phyloP scores from a whole-genome alignment of 805 yeast genomes.

The Candida pseudofarinosa region DNA sequence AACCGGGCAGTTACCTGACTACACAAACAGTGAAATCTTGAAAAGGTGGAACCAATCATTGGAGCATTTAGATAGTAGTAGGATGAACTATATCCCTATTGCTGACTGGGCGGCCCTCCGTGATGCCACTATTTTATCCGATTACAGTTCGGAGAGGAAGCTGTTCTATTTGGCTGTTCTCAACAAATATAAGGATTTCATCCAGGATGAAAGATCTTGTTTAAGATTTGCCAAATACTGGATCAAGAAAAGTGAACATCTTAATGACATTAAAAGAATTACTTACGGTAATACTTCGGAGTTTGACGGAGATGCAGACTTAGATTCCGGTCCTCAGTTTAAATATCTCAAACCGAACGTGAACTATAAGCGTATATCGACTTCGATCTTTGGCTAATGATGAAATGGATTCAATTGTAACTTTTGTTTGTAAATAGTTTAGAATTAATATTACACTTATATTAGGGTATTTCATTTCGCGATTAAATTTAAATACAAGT shows the following conservation, averaged over 20 bases:
- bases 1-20: constrained; percentile 57
- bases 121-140: constrained; percentile 63
- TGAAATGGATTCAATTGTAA: not conserved
- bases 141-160: constrained; percentile 41
- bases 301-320: constrained; percentile 14
- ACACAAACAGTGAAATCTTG: constrained; percentile 48
- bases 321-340: constrained; percentile 20
- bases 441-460: not conserved
- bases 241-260: constrained; percentile 24
- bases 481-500: no score
- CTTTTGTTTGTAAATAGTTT: not conserved
- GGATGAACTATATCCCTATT: constrained; percentile 63
- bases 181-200: constrained; percentile 41
- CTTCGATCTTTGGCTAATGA: constrained; percentile 1
- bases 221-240: constrained; percentile 27
- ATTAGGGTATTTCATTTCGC: no score
- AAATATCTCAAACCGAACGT: constrained; percentile 23
- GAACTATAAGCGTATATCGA: constrained; percentile 20
- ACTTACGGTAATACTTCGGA: constrained; percentile 16
- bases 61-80: constrained; percentile 44
- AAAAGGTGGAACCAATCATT: constrained; percentile 53
- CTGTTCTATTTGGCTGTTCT: constrained; percentile 53
- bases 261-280: constrained; percentile 17
- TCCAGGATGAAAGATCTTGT: constrained; percentile 34
- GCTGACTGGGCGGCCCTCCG: constrained; percentile 85